Conservation (phyloP, 495 filamentous ascomycete species). For the Lepidopterella palustris region DNA sequence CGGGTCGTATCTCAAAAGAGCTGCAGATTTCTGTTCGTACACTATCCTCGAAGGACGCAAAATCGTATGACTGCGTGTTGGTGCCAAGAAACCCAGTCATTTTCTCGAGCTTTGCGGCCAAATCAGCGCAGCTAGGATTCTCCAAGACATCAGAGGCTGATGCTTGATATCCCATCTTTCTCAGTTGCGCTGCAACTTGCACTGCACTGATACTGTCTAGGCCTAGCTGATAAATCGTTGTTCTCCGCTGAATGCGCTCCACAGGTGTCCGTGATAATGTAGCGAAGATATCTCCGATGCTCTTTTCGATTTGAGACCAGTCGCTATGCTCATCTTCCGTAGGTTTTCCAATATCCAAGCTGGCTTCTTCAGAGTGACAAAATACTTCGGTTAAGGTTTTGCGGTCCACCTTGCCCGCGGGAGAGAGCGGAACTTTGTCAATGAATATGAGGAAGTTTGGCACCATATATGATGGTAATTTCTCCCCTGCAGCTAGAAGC, state of each 20-base stretch:
- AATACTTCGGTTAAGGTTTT: slow-evolving; percentile 31
- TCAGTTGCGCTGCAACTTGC: slow-evolving; percentile 35
- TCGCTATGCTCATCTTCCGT: neutral
- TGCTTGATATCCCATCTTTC: slow-evolving; percentile 38
- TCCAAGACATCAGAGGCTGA: slow-evolving; percentile 64
- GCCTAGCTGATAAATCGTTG: slow-evolving; percentile 40
- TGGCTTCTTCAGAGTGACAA: slow-evolving; percentile 5
- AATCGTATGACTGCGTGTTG: slow-evolving; percentile 19
- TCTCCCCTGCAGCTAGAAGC: neutral
- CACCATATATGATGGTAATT: slow-evolving; percentile 28
- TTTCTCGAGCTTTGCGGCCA: slow-evolving; percentile 36
- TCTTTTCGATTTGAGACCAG: slow-evolving; percentile 48
- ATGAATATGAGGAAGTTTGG: slow-evolving; percentile 24
- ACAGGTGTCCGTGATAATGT: slow-evolving; percentile 40
- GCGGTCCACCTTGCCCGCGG: slow-evolving; percentile 40
- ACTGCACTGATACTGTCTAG: slow-evolving; percentile 43
- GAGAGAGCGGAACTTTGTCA: slow-evolving; percentile 27
- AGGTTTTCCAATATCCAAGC: neutral
- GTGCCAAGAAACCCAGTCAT: neutral
- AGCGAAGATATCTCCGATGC: slow-evolving; percentile 52
- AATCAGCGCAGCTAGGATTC: slow-evolving; percentile 46
- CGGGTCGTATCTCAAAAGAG: neutral
- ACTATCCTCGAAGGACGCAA: slow-evolving; percentile 39
- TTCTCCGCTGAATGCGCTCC: slow-evolving; percentile 23
- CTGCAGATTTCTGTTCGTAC: slow-evolving; percentile 31